phyloP scores from a whole-genome alignment of 1,284 basidiomycete genomes.

The Sporisorium sorghi region DNA sequence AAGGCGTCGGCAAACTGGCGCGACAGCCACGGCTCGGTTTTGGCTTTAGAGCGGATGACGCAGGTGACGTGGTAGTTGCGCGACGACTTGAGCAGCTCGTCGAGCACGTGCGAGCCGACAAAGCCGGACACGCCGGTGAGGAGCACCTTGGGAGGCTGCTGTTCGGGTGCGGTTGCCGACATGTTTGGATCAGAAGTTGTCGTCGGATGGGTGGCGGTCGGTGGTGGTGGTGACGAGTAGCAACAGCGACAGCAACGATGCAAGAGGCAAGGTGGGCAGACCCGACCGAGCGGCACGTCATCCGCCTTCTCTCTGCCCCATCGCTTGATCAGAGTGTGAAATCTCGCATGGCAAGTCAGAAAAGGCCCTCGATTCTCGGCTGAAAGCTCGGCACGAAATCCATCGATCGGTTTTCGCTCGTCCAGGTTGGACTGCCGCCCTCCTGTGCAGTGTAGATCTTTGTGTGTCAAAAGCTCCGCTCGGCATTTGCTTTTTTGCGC shows the following conservation, averaged over 20 bases:
- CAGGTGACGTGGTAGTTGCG: slow-evolving; percentile 44
- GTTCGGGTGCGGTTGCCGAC: slow-evolving; percentile 7
- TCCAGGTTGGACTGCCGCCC: no score
- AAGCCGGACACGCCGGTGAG: slow-evolving; percentile 52
- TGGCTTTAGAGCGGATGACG: slow-evolving; percentile 42
- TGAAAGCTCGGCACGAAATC: no score
- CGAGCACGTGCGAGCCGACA: slow-evolving; percentile 47
- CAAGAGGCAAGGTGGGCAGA: background rate
- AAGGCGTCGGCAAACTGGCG: slow-evolving; percentile 26
- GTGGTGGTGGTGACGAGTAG: background rate
- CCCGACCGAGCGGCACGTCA: background rate
- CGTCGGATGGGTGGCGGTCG: background rate
- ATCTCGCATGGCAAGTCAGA: no score
- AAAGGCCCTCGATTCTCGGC: no score
- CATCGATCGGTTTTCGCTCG: no score
- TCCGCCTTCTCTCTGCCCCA: background rate
- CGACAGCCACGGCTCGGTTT: slow-evolving; percentile 43
- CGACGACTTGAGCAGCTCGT: slow-evolving; percentile 38
- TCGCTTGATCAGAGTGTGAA: background rate
- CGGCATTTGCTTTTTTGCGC: no score
- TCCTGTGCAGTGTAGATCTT: no score
- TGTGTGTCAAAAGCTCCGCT: background rate
- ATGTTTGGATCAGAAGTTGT: slow-evolving; percentile 5
- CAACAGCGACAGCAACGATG: background rate
- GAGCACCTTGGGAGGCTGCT: slow-evolving; percentile 24